Base-by-base conservation (phyloP, 2,329 filamentous ascomycete species). In the Fusarium sterilihyphosum region DNA sequence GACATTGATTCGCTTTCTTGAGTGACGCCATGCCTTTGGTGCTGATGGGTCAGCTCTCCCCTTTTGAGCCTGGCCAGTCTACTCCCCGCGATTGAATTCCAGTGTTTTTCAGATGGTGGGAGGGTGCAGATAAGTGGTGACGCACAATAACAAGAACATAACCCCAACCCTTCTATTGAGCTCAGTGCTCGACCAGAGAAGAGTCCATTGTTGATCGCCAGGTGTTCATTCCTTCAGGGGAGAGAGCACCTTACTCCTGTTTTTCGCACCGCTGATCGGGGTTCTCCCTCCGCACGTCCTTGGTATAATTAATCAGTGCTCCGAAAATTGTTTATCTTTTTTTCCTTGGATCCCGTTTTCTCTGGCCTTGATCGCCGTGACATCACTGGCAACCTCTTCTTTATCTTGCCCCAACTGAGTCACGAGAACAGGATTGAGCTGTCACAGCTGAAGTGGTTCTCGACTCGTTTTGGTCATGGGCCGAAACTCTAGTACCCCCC, bases 341-440 rank as follows among this genome's bases (percentile, higher is more conserved):
- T 50, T 61, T 59, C 58, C 71, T 71, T 74, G 71, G 37, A 72
- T 61, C 33, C 61, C 22, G 35, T 41, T 24, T 40, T 44, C 37
- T 53, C 29, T 41, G 80, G 82, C 33, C 82, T 85, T 61, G 87
- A 85, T 18, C 71, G 85, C 17, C 84, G 84, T 22, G 83, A 88
- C 68, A 80, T 87, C 43, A 77, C 85, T 20, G 33, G 35, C 35
- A 52, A 44, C 35, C 31, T 67, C 43, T 46, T 37, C 52, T 31
- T 52, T 43, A 65, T 65, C 67, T 54, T 59, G 44, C 26, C 67
- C 68, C 56, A 47, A 37, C 44, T 24, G 56, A 61, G 67, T 74
- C 72, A 74, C 52, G 72, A 62, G 72, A 72, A 73, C 64, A 44
- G 35, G 46, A 65, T 69, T 65, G 61, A 74, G 53, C 63, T 60